Evolutionary conservation across 1,139 yeast species (phyloP).

Genomic region (Candida buenavistaensis): DNA sequence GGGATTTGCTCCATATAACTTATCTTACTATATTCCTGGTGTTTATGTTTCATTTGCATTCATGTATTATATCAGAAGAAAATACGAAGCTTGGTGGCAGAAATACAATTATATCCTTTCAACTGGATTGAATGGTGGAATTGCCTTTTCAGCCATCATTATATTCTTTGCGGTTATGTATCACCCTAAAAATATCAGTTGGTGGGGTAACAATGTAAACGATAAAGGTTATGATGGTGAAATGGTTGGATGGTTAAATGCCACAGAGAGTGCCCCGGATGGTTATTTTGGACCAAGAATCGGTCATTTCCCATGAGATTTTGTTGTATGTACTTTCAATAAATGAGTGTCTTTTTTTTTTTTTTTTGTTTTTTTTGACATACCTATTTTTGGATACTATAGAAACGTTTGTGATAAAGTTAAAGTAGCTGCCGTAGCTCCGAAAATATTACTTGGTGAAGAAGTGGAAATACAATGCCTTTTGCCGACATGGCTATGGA

Average conservation of each 20-base stretch:
- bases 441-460: too few relatives aligned
- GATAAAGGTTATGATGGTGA: constrained; percentile 43
- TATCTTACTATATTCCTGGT: constrained; percentile 48
- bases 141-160: constrained; percentile 50
- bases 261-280: constrained; percentile 26
- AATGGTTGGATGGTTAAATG: constrained; percentile 23
- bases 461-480: too few relatives aligned
- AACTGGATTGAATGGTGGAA: constrained; percentile 52
- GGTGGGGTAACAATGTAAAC: constrained; percentile 63
- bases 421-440: too few relatives aligned
- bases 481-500: too few relatives aligned
- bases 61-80: constrained; percentile 46
- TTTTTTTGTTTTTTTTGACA: not conserved
- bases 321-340: not conserved
- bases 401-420: too few relatives aligned
- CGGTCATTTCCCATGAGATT: constrained; percentile 33
- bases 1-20: constrained; percentile 49
- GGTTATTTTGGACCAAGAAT: constrained; percentile 50
- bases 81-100: constrained; percentile 55
- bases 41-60: constrained; percentile 41
- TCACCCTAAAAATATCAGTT: constrained; percentile 34
- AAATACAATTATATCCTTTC: constrained; percentile 57
- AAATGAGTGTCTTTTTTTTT: not conserved
- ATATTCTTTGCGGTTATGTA: constrained; percentile 57
- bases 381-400: too few relatives aligned